Conservation (phyloP, 257 asterid species). For the Nicotiana tabacum region DNA sequence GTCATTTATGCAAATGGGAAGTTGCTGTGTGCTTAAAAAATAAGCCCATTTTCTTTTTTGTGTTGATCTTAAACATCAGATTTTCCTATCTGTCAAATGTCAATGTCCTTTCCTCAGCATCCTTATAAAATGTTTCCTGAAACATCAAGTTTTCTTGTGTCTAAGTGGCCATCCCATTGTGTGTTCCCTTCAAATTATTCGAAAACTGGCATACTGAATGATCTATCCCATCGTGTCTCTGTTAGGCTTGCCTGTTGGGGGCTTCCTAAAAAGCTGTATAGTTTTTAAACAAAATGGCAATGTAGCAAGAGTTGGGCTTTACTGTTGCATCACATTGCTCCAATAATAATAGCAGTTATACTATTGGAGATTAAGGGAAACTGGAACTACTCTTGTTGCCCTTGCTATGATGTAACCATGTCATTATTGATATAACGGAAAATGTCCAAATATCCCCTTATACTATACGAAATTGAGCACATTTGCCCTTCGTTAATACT, state of each 20-base stretch:
- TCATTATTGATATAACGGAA: no score
- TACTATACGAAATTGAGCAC: no score
- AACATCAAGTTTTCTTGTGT: background rate
- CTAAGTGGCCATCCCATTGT: background rate
- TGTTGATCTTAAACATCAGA: background rate
- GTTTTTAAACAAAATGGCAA: background rate
- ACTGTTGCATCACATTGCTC: background rate
- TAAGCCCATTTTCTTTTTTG: background rate
- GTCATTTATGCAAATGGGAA: background rate
- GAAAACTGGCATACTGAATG: background rate
- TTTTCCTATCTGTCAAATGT: background rate
- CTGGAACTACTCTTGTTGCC: background rate
- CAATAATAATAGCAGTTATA: background rate
- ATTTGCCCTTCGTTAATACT: no score
- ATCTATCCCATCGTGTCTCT: background rate
- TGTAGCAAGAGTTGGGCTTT: background rate
- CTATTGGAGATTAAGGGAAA: background rate
- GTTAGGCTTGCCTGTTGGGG: background rate
- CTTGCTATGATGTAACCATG: no score
- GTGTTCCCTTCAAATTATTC: background rate
- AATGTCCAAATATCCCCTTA: no score
- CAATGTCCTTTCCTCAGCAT: background rate
- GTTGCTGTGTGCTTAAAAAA: background rate
- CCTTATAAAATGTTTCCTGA: background rate
- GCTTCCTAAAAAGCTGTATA: background rate